Evolutionary conservation across 345 rosid genomes (phyloP), one percentile per base, ranked within the genome.

Genomic region (Viola odorata): DNA sequence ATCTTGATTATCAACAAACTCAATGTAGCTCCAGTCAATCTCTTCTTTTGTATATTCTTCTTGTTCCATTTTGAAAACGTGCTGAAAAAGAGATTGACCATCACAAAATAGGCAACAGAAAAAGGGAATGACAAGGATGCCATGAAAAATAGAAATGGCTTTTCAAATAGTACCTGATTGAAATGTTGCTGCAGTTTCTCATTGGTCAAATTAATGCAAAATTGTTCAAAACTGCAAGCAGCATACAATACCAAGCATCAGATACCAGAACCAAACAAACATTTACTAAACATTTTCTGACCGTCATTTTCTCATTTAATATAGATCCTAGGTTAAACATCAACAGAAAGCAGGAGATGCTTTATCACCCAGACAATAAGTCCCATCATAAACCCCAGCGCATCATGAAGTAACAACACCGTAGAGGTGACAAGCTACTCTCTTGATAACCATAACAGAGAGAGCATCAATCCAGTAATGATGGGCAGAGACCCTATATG

Each of bases 61-160:
- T 88, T 94, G 99, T 81, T 92, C 99, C 99, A 94, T 91, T 83
- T 94, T 94, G 78, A 94, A 94, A 65, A 94, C 99, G 61, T 94
- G 99, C 99, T 94, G 96, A 62, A 69, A 23, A 13, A 73, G 53
- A 72, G 55, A 55, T 55, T 55, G 55, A 48, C 49, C 60, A 55
- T 70, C 61, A 76, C 37, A 53, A 56, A 70, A 37, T 37, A 74
- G 12, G 37, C 40, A 65, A 67, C 4, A 54, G 5, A 63, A 47
- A 13, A 50, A 68, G 71, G 50, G 80, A 53, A 64, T 39, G 48
- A 55, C 66, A 58, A 44, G 49, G 16, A 60, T 41, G 51, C 5
- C 64, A 59, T 62, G 52, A 16, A 59, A 13, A 68, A 50, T 23
- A 53, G 8, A 14, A 55, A 58, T 16, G 50, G 44, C 58, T 58